Percentiles rank a stretch among this genome's conserved stretches.
phyloP scores from a whole-genome alignment of 768 basidiomycete species.

The Gyrodon lividus region DNA sequence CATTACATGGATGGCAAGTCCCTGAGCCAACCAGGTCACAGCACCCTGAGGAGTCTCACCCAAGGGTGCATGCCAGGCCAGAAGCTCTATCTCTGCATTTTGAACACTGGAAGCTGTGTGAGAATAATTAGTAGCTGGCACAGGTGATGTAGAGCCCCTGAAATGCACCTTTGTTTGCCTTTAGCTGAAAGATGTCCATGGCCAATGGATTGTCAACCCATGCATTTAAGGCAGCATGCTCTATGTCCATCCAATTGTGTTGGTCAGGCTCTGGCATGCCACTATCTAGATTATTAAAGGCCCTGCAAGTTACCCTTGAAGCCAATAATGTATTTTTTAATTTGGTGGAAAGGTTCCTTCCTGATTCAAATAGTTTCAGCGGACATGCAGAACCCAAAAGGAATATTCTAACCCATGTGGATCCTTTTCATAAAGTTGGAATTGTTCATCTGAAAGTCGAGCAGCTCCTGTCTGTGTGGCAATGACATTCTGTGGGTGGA shows the following conservation, averaged over 20 bases:
- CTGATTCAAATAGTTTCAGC: background rate
- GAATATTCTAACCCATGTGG: constrained; percentile 5
- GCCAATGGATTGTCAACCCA: background rate
- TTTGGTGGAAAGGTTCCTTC: background rate
- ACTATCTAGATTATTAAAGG: background rate
- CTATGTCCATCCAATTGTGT: background rate
- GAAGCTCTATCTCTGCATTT: background rate
- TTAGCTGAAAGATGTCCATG: constrained; percentile 7
- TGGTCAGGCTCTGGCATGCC: background rate
- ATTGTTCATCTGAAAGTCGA: constrained; percentile 27
- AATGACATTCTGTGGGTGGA: background rate
- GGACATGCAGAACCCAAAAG: background rate
- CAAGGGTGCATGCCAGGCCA: background rate
- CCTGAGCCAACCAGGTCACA: background rate
- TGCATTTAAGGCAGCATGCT: background rate
- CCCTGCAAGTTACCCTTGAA: too few relatives aligned
- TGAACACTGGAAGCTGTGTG: too few relatives aligned
- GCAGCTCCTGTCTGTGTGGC: constrained; percentile 8
- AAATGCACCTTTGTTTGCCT: constrained; percentile 3
- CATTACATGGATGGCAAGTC: background rate
- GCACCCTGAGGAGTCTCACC: too few relatives aligned
- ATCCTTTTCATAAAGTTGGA: constrained; percentile 27
- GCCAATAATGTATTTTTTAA: background rate
- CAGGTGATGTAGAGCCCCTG: too few relatives aligned
- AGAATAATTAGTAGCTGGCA: too few relatives aligned